Evolutionary conservation across 2,329 filamentous ascomycete genomes (phyloP).

Genomic region (Cladosporium oxysporum): DNA sequence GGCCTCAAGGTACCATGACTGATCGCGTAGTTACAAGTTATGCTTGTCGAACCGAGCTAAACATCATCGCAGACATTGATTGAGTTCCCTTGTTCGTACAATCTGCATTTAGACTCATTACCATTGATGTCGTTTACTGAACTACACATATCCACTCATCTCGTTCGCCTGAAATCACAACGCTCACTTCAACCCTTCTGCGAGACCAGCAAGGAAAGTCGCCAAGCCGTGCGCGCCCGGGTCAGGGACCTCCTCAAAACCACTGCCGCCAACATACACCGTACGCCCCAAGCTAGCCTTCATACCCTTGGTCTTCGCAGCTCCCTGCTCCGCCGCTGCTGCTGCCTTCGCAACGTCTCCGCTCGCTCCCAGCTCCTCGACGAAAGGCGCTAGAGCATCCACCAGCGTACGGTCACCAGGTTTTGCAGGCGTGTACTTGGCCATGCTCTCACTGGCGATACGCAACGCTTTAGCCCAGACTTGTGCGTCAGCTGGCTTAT

Average conservation of each 20-base stretch:
- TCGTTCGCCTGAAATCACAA: neutral
- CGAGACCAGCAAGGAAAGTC: slow-evolving; percentile 78
- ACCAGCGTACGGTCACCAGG: slow-evolving; percentile 88
- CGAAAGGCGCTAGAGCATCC: slow-evolving; percentile 87
- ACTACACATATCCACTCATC: neutral
- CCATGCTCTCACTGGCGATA: slow-evolving; percentile 69
- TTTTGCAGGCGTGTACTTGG: slow-evolving; percentile 83
- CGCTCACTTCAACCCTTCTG: slow-evolving; percentile 50
- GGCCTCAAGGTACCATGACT: neutral
- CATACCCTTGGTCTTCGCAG: slow-evolving; percentile 88
- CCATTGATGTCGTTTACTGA: neutral
- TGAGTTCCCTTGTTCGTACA: neutral
- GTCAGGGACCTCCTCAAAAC: slow-evolving; percentile 72
- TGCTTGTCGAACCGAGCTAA: neutral
- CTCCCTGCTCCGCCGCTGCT: slow-evolving; percentile 70
- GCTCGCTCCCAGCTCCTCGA: slow-evolving; percentile 66
- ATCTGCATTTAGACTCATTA: neutral
- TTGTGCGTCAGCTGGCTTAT: slow-evolving; percentile 39
- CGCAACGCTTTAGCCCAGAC: slow-evolving; percentile 70
- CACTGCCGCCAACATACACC: slow-evolving; percentile 77
- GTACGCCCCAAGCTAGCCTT: slow-evolving; percentile 80
- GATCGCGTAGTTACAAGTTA: neutral
- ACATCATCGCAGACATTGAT: neutral
- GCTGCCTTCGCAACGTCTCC: slow-evolving; percentile 72
- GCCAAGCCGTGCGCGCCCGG: slow-evolving; percentile 78